These are phyloP conservation scores for Zoysia matrella DNA, from an alignment of 202 grass and related monocot genomes.

Conservation along the genomic window DNA sequence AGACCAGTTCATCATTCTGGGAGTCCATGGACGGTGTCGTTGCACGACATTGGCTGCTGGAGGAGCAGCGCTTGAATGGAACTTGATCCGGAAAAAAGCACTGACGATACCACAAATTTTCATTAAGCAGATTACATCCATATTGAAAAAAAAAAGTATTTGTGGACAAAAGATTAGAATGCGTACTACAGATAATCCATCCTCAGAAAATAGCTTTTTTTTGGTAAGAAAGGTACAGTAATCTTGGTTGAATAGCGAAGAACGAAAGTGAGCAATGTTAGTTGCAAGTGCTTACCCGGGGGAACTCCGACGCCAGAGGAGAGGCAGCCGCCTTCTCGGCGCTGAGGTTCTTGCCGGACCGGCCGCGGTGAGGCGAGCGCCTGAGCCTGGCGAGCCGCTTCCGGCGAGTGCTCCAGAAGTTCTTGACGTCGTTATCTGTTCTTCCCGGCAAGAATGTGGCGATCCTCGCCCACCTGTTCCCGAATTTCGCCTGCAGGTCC, in stretches of 20 bases:
- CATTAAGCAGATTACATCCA: not conserved
- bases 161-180: too few relatives aligned
- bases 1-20: conserved; percentile 5
- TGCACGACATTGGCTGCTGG: conserved; percentile 2
- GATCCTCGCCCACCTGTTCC: conserved; percentile 88
- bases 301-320: not conserved
- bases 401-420: conserved; percentile 79
- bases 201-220: not conserved
- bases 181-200: not conserved
- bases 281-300: conserved; percentile 23
- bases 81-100: conserved; percentile 28
- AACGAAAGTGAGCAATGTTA: not conserved
- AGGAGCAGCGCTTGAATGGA: conserved; percentile 27
- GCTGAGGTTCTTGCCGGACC: conserved; percentile 31
- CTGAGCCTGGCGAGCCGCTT: conserved; percentile 72
- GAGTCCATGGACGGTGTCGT: conserved; percentile 11
- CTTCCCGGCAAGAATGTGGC: conserved; percentile 60
- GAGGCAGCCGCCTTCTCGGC: conserved; percentile 3
- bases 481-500: conserved; percentile 64
- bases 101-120: conserved; percentile 26
- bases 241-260: not conserved
- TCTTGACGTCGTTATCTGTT: conserved; percentile 92
- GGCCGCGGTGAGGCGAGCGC: conserved; percentile 32
- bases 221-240: too few relatives aligned
- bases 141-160: not conserved